A percentile compares a stretch with the other conserved stretches of the same genome.
phyloP scores from a whole-genome alignment of 176 grass and related monocot species.

The Raddia guianensis region DNA sequence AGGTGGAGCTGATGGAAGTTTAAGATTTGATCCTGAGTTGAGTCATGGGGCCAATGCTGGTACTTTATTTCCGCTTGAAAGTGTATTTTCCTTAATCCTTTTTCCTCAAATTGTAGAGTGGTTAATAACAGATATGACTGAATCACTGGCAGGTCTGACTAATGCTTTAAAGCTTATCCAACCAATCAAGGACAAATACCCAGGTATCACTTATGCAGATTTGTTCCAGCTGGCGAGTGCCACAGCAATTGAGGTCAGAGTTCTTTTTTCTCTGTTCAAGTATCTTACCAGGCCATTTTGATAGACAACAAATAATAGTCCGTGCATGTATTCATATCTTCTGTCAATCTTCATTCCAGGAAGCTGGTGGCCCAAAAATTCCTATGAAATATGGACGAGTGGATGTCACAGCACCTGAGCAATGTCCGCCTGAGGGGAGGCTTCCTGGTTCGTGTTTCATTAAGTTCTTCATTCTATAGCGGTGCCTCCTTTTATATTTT shows the following conservation, averaged over 20 bases:
- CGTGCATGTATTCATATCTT: neutral
- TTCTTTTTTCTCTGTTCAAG: constrained; percentile 25
- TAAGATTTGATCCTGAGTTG: constrained; percentile 83
- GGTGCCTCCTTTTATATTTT: neutral
- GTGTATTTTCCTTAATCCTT: neutral
- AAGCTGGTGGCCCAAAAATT: constrained; percentile 88
- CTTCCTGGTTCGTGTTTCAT: constrained; percentile 71
- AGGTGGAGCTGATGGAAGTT: constrained; percentile 92
- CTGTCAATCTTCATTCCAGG: constrained; percentile 52
- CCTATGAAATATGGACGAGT: constrained; percentile 93
- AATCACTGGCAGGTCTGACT: constrained; percentile 54
- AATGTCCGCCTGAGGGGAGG: constrained; percentile 82
- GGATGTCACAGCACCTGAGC: constrained; percentile 76
- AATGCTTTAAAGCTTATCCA: constrained; percentile 86
- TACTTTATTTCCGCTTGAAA: constrained; percentile 25
- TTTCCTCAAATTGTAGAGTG: neutral
- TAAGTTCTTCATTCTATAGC: constrained; percentile 30
- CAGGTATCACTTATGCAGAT: constrained; percentile 78
- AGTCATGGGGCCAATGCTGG: constrained; percentile 96
- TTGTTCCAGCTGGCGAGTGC: constrained; percentile 97
- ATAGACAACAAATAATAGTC: neutral
- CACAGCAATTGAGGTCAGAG: constrained; percentile 86
- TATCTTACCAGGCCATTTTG: constrained; percentile 7
- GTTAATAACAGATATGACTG: constrained; percentile 10
- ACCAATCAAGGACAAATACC: constrained; percentile 90